Percentiles rank a stretch among this genome's conserved stretches.
phyloP scores from a whole-genome alignment of 768 basidiomycete species.

The Collybia sordida region DNA sequence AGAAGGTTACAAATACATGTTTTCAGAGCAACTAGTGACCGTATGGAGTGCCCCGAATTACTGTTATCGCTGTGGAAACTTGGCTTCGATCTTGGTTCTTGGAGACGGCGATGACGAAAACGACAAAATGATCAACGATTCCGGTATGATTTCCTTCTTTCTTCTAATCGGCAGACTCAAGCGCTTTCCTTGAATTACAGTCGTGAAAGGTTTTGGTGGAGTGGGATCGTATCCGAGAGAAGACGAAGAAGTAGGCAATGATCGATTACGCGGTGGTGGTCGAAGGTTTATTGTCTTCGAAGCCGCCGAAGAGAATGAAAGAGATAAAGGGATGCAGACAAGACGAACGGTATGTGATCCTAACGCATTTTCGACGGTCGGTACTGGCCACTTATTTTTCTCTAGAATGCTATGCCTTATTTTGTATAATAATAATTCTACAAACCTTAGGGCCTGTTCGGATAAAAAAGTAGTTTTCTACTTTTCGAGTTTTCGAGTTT shows the following conservation, averaged over 20 bases:
- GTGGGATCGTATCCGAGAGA: not conserved
- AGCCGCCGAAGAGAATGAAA: constrained; percentile 87
- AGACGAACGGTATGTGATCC: constrained; percentile 62
- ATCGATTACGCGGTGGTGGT: not conserved
- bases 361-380: not conserved
- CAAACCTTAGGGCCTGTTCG: too few species aligned
- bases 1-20: constrained; percentile 97
- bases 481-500: too few species aligned
- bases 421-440: constrained; percentile 35
- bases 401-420: constrained; percentile 55
- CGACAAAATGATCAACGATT: too few species aligned
- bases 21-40: constrained; percentile 87
- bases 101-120: constrained; percentile 50
- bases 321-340: constrained; percentile 77
- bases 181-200: too few species aligned
- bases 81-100: constrained; percentile 88
- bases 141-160: too few species aligned
- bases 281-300: constrained; percentile 75
- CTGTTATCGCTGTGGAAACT: constrained; percentile 79
- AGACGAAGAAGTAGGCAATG: not conserved
- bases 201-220: not conserved
- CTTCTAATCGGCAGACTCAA: too few species aligned
- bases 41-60: constrained; percentile 95
- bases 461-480: too few species aligned
- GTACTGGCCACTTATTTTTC: not conserved